Conservation (phyloP, 2,329 filamentous ascomycete species). For the Alternaria panax region DNA sequence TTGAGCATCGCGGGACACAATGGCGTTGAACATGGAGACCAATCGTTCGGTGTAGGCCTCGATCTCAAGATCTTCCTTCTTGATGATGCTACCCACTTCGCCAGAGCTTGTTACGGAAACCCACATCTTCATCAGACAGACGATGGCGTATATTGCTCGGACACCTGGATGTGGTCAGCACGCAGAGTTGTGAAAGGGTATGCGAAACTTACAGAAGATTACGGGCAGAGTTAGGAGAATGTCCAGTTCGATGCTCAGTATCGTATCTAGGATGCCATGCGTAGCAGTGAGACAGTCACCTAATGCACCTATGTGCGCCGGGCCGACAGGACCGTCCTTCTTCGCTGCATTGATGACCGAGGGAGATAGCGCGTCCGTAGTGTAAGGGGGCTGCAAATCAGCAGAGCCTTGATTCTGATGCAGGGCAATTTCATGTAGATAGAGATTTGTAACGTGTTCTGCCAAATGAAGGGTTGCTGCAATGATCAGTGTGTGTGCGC, state of each 20-base stretch:
- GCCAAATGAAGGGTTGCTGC: constrained; percentile 53
- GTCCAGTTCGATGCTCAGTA: constrained; percentile 58
- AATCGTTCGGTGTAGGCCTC: constrained; percentile 57
- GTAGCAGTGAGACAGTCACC: constrained; percentile 56
- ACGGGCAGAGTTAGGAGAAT: constrained; percentile 54
- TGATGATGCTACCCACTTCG: constrained; percentile 60
- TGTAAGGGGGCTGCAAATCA: constrained; percentile 56
- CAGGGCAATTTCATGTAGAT: constrained; percentile 60
- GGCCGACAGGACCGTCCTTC: constrained; percentile 52
- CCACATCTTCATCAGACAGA: constrained; percentile 68
- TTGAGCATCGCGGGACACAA: constrained; percentile 51
- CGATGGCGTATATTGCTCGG: constrained; percentile 63
- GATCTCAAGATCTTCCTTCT: constrained; percentile 56
- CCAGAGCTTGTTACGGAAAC: constrained; percentile 60
- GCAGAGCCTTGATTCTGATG: constrained; percentile 54
- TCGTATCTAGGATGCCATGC: constrained; percentile 57
- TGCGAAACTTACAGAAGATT: constrained; percentile 51
- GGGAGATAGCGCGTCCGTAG: constrained; percentile 51
- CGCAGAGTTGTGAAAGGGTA: constrained; percentile 9
- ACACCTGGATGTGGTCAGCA: constrained; percentile 51
- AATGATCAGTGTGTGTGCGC: constrained; percentile 8
- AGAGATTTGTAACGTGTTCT: constrained; percentile 58
- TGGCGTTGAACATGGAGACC: constrained; percentile 55
- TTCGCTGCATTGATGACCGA: constrained; percentile 48
- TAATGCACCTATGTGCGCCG: constrained; percentile 57